phyloP scores from a whole-genome alignment of 192 early-diverging fungal species.

The Backusella westeae region DNA sequence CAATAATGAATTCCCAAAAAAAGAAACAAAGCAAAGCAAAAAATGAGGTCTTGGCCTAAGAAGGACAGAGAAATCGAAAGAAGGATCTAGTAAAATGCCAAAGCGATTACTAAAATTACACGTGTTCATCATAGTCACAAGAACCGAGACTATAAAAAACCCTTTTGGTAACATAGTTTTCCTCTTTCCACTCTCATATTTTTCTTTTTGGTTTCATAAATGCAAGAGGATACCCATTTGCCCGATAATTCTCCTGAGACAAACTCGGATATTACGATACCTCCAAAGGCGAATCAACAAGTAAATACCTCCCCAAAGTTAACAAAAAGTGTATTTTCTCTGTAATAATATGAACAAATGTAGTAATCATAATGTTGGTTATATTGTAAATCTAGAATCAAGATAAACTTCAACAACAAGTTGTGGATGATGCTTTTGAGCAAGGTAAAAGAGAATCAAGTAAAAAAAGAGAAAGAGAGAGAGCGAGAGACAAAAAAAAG shows the following conservation, averaged over 20 bases:
- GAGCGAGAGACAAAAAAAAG: neutral
- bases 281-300: neutral
- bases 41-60: neutral
- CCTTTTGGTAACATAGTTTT: neutral
- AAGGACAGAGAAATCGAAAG: neutral
- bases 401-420: neutral
- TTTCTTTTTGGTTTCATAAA: neutral
- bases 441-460: neutral
- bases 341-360: neutral
- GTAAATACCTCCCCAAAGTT: neutral
- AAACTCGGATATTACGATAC: too few species aligned
- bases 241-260: neutral
- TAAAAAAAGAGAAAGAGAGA: neutral
- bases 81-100: neutral
- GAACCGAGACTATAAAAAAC: neutral
- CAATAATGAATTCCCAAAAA: neutral
- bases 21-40: neutral
- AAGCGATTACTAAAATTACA: neutral
- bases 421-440: neutral
- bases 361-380: neutral
- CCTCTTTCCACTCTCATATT: neutral
- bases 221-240: neutral
- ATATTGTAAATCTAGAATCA: neutral
- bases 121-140: neutral
- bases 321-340: neutral